Evolutionary conservation across 1,139 yeast genomes (phyloP), one percentile per base, ranked within the genome.

Genomic region (Martiniozyma asiatica): DNA sequence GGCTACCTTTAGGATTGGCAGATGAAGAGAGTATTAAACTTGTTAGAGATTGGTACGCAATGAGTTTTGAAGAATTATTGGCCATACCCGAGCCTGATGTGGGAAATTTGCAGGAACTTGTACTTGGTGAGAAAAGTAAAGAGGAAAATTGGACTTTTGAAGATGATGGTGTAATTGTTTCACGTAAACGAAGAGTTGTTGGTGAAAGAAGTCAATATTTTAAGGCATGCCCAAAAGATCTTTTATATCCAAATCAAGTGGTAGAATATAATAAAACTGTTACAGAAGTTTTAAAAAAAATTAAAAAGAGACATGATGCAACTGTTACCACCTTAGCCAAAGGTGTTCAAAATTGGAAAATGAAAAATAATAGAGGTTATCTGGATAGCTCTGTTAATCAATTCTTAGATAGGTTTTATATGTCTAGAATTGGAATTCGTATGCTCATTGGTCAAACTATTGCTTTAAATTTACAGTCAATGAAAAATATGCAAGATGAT

Each of bases 271-370:
- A 81, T 54, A 68, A 68, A 42, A 43, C 52, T 14, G 87, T 82
- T 10, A 73, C 74, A 32, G 75, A 75, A 31, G 63, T 82, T 0
- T 60, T 84, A 35, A 67, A 72, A 31, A 70, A 66, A 40, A 84
- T 84, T 52, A 84, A 84, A 49, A 70, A 69, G 44, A 63, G 95
- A 31, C 95, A 85, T 50, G 95, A 85, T 55, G 93, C 94, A 3
- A 87, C 94, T 0, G 95, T 85, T 9, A 80, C 93, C 8, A 84
- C 94, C 0, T 78, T 85, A 54, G 95, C 95, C 1, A 87, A 81
- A 45, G 95, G 95, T 13, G 93, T 84, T 8, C 75, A 78, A 46
- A 93, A 81, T 55, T 85, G 94, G 94, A 84, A 84, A 49, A 50
- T 55, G 14, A 68, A 63, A 42, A 67, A 65, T 44, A 59, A 59